Evolutionary conservation across 352 stramenopile species (phyloP).

Genomic region (Globisporangium barbulae): DNA sequence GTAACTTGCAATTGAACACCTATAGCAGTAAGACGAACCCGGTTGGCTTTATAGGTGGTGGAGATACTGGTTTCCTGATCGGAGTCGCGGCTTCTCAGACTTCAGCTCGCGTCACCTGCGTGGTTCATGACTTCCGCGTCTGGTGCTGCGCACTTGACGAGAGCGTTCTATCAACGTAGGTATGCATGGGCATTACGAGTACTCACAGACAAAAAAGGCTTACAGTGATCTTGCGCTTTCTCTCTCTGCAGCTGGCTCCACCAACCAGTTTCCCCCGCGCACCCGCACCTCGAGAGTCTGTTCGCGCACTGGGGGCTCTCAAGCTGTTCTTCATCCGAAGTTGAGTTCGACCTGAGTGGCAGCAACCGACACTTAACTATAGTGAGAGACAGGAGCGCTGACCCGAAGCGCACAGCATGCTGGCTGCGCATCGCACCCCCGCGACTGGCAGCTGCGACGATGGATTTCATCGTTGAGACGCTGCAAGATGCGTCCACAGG

Average conservation of each 20-base stretch:
- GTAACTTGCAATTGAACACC: neutral
- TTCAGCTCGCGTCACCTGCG: neutral
- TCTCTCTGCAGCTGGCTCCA: constrained; percentile 4
- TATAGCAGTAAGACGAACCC: neutral
- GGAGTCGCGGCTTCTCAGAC: neutral
- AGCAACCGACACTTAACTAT: constrained; percentile 10
- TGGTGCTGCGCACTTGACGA: constrained; percentile 5
- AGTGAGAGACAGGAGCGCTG: neutral
- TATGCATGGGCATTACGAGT: neutral
- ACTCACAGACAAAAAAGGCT: neutral
- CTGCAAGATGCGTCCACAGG: constrained; percentile 6
- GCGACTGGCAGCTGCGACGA: neutral
- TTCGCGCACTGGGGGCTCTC: constrained; percentile 16
- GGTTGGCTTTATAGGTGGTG: too few relatives aligned
- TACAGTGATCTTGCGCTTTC: neutral
- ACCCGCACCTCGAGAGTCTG: constrained; percentile 1
- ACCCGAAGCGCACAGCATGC: neutral
- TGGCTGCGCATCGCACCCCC: constrained; percentile 12
- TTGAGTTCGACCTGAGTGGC: constrained; percentile 21
- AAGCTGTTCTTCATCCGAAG: constrained; percentile 9
- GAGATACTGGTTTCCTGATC: neutral
- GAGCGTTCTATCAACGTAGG: constrained; percentile 4
- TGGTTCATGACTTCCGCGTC: constrained; percentile 22
- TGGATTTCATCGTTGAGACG: constrained; percentile 12
- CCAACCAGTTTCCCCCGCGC: neutral